Base-by-base conservation (phyloP, 495 filamentous ascomycete genomes). In the Zalerion maritima region DNA sequence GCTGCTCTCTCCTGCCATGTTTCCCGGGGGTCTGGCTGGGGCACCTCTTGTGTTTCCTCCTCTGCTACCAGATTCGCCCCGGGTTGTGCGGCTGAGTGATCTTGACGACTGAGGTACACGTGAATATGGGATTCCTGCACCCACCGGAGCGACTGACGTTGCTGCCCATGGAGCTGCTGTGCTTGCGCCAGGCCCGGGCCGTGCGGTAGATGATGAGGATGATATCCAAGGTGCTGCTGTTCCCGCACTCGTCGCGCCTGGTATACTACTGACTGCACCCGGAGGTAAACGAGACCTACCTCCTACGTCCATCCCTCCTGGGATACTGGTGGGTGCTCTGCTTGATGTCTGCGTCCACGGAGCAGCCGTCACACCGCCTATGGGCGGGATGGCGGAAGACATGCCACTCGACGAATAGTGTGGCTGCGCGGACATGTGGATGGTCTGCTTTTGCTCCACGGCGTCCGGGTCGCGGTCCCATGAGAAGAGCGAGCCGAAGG, bases 401-500 rank as follows among this genome's bases (percentile, higher is more conserved):
- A 35, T 15, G n/a, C 34, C 18, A 1, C 26, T 27, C 0, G 32
- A 23, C 7, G 35, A 29, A 16, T 48, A 35, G 35, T 46, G 24
- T 12, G 71, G 73, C 38, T 76, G 73, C 34, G 63, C 75, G 12
- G 58, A 47, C 29, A 69, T 57, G 43, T 86, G 75, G 0, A 69
- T 49, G 10, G 65, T 62, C 6, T 54, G 36, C 10, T 49, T 46
- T 1, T 63, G 58, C 1, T 41, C 31, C 2, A 54, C 27, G 0
- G 77, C 75, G 32, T 65, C 55, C 0, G 81, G 77, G 43, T 91
- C 77, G 26, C 54, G 55, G 9, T 89, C 79, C 80, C 81, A 93
- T 34, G 62, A 70, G 47, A 91, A 89, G 6, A 94, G 53, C 18
- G 75, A 79, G 14, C 91, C 89, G 45, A 97, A 96, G 3, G 78